Evolutionary conservation across 257 asterid genomes (phyloP).

Genomic region (Oldenlandia corymbosa): DNA sequence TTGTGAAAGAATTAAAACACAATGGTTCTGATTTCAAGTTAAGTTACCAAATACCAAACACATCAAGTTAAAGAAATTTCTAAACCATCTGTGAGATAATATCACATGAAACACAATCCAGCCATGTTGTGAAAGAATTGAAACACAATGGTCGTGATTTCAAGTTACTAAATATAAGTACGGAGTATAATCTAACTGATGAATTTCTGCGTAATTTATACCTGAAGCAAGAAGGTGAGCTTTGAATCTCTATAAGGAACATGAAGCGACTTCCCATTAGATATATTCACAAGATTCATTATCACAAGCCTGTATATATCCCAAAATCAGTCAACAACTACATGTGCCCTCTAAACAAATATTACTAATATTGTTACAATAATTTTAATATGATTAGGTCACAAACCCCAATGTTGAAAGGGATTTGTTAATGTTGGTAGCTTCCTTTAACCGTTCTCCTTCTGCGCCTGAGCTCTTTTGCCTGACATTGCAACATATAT

Average conservation of each 20-base stretch:
- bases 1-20: too few relatives aligned
- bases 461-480: constrained; percentile 99
- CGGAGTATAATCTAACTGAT: too few relatives aligned
- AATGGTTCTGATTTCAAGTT: too few relatives aligned
- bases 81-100: too few relatives aligned
- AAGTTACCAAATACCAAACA: too few relatives aligned
- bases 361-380: background rate
- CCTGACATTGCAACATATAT: constrained; percentile 36
- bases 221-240: constrained; percentile 99
- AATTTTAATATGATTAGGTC: background rate
- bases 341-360: background rate
- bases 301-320: constrained; percentile 71
- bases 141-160: too few relatives aligned
- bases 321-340: constrained; percentile 7
- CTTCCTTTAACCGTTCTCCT: constrained; percentile 97
- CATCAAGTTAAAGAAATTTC: too few relatives aligned
- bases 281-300: constrained; percentile 86
- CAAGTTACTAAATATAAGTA: too few relatives aligned
- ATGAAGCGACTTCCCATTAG: constrained; percentile 84
- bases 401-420: constrained; percentile 93
- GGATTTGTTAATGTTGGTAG: constrained; percentile 93
- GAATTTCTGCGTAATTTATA: constrained; percentile 18
- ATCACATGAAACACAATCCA: too few relatives aligned
- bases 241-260: constrained; percentile 98
- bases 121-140: too few relatives aligned